Evolutionary conservation across 352 stramenopile genomes (phyloP).

Genomic region (Phytophthora capsici): DNA sequence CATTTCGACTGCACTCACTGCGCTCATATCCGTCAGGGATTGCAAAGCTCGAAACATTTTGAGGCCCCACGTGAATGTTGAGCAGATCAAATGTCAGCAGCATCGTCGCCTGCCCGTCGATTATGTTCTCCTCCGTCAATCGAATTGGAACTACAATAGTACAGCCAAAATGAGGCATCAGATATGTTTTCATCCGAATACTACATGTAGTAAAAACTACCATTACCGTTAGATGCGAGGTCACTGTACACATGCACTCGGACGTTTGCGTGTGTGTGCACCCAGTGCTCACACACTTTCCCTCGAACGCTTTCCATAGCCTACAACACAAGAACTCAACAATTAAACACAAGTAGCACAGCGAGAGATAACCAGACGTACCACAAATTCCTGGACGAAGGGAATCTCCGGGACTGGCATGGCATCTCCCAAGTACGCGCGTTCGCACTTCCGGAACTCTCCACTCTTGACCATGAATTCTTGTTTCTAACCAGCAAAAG

Average conservation of each 20-base stretch:
- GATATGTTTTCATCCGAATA: background rate
- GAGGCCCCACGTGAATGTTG: conserved; percentile 56
- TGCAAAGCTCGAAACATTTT: conserved; percentile 51
- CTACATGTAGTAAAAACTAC: no score
- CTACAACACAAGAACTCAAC: conserved; percentile 23
- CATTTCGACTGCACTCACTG: conserved; percentile 61
- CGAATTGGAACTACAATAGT: conserved; percentile 61
- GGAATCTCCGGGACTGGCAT: conserved; percentile 68
- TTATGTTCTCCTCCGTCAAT: conserved; percentile 65
- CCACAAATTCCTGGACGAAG: conserved; percentile 57
- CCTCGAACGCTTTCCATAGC: conserved; percentile 63
- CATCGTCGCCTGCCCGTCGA: conserved; percentile 52
- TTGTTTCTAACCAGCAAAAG: conserved; percentile 37
- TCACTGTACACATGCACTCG: conserved; percentile 72
- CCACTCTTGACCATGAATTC: conserved; percentile 83
- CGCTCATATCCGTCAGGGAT: conserved; percentile 70
- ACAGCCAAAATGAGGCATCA: background rate
- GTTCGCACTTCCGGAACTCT: conserved; percentile 71
- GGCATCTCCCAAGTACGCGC: conserved; percentile 65
- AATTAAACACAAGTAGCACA: background rate
- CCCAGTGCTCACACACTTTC: conserved; percentile 71
- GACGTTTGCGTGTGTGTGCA: conserved; percentile 54
- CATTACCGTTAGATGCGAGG: conserved; percentile 43
- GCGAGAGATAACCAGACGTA: conserved; percentile 5
- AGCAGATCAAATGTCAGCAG: conserved; percentile 71